These are phyloP conservation scores for Ochetophila trinervis DNA, from an alignment of 306 rosid genomes.

Conservation along the genomic window DNA sequence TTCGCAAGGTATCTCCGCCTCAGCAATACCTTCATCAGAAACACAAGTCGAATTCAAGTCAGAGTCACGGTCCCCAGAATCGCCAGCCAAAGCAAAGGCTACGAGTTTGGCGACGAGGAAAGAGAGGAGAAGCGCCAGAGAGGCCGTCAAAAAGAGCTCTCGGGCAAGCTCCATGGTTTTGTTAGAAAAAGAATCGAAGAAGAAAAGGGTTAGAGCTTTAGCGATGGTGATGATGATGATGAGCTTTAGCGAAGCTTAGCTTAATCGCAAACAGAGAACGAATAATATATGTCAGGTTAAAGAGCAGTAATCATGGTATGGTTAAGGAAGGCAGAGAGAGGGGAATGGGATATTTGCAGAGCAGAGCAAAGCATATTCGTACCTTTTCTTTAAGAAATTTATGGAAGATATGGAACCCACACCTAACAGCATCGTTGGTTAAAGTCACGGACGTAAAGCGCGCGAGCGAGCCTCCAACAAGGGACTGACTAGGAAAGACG, in stretches of 20 bases:
- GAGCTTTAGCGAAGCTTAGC: background rate
- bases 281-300: too few relatives aligned
- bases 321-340: background rate
- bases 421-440: background rate
- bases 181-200: background rate
- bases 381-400: background rate
- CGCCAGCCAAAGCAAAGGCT: constrained; percentile 36
- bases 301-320: background rate
- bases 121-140: constrained; percentile 51
- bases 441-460: too few relatives aligned
- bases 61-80: constrained; percentile 13
- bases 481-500: too few relatives aligned
- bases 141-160: constrained; percentile 48
- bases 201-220: background rate
- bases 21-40: constrained; percentile 8
- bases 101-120: constrained; percentile 55
- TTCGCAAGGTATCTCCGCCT: constrained; percentile 21
- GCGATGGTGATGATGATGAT: constrained; percentile 3
- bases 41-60: background rate
- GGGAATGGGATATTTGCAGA: constrained; percentile 39
- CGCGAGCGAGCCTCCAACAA: too few relatives aligned
- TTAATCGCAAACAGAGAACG: background rate
- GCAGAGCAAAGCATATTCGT: constrained; percentile 62
- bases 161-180: constrained; percentile 49
- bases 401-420: background rate